phyloP scores from a whole-genome alignment of 2,329 filamentous ascomycete species.

The Venturia oleaginea region DNA sequence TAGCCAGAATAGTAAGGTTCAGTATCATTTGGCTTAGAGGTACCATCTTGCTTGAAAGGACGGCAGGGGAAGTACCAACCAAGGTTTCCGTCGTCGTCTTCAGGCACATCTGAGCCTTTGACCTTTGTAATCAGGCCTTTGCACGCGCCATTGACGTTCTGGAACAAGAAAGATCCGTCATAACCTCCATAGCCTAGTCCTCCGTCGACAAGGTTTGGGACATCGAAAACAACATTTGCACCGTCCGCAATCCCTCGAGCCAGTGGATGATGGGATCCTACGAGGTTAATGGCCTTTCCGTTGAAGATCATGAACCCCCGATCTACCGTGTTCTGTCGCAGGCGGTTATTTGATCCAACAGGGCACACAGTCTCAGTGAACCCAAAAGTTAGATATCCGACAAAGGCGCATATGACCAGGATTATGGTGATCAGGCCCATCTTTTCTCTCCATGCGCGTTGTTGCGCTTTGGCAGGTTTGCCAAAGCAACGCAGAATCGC shows the following conservation, averaged over 20 bases:
- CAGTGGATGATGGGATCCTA: conserved; percentile 64
- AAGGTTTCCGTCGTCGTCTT: conserved; percentile 61
- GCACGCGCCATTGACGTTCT: conserved; percentile 96
- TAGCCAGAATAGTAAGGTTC: conserved; percentile 73
- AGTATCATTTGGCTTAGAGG: conserved; percentile 64
- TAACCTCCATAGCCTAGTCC: conserved; percentile 30
- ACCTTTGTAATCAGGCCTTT: conserved; percentile 76
- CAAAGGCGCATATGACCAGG: conserved; percentile 72
- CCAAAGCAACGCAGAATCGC: conserved; percentile 78
- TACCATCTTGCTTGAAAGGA: conserved; percentile 89
- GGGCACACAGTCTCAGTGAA: conserved; percentile 87
- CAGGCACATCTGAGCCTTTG: conserved; percentile 66
- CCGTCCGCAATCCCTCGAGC: conserved; percentile 66
- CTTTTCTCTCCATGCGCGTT: conserved; percentile 94
- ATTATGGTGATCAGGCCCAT: conserved; percentile 96
- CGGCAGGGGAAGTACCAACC: conserved; percentile 97
- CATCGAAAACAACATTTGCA: conserved; percentile 77
- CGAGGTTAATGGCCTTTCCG: conserved; percentile 78
- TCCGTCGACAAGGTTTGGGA: conserved; percentile 71
- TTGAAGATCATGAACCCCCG: conserved; percentile 92
- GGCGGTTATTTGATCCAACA: conserved; percentile 52
- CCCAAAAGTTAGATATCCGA: conserved; percentile 93
- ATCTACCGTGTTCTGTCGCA: conserved; percentile 75
- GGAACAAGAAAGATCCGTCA: conserved; percentile 94
- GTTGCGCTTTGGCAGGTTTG: conserved; percentile 74